Evolutionary conservation across 1,284 basidiomycete genomes (phyloP).

Genomic region (Ustilago nuda): DNA sequence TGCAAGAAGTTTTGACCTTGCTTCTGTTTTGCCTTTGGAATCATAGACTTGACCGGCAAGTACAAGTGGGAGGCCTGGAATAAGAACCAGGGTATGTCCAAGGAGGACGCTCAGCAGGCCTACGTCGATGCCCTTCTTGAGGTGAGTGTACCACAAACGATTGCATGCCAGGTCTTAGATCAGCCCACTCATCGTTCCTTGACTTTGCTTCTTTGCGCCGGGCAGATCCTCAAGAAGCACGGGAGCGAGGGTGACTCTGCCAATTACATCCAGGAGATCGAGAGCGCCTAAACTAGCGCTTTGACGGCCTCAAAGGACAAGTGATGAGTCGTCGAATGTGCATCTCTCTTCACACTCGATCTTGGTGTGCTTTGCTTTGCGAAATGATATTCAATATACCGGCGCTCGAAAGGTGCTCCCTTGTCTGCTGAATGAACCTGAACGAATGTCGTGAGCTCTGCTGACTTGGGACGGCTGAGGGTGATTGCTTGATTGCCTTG

Average conservation of each 20-base stretch:
- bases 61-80: slow-evolving; percentile 69
- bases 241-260: slow-evolving; percentile 56
- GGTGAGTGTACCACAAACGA: slow-evolving; percentile 27
- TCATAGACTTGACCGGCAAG: slow-evolving; percentile 63
- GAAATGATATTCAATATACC: neutral
- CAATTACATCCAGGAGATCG: slow-evolving; percentile 57
- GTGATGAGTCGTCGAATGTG: neutral
- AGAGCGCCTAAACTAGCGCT: slow-evolving; percentile 43
- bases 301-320: neutral
- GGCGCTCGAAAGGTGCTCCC: neutral
- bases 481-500: neutral
- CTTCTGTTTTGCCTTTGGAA: neutral
- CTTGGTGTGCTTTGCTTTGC: neutral
- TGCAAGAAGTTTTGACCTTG: neutral
- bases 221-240: slow-evolving; percentile 60
- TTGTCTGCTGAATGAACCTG: neutral
- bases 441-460: no score
- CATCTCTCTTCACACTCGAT: neutral
- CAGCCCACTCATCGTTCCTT: neutral
- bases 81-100: slow-evolving; percentile 58
- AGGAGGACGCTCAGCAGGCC: slow-evolving; percentile 62
- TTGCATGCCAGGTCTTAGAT: neutral
- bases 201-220: neutral
- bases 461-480: neutral
- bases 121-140: slow-evolving; percentile 60